Evolutionary conservation across 1,284 basidiomycete genomes (phyloP).

Genomic region (Fomitopsis palustris): DNA sequence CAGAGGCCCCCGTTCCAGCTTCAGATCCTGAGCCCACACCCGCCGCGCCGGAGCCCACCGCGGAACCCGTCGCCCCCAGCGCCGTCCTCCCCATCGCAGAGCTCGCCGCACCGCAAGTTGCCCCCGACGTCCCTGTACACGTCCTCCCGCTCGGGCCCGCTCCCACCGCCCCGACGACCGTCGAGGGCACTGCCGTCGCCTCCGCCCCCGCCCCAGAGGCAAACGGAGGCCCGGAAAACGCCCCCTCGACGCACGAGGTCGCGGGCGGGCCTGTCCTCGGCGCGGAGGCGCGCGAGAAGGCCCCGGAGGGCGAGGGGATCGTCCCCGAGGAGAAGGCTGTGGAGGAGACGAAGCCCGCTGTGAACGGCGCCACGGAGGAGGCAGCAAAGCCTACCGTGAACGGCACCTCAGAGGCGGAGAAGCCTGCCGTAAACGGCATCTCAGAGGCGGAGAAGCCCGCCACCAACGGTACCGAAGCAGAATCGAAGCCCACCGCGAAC

Average conservation of each 20-base stretch:
- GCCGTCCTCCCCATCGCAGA: constrained; percentile 14
- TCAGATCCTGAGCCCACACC: constrained; percentile 4
- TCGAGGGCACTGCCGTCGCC: constrained; percentile 14
- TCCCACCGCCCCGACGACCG: constrained; percentile 13
- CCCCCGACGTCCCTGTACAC: constrained; percentile 14
- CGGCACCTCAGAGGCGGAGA: background rate
- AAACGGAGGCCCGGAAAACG: background rate
- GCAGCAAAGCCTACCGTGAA: background rate
- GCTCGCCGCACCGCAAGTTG: constrained; percentile 4
- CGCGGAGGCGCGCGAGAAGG: background rate
- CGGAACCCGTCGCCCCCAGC: constrained; percentile 6
- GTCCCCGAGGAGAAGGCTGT: background rate
- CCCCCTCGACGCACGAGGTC: constrained; percentile 17
- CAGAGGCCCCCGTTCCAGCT: constrained; percentile 8
- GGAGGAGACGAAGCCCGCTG: background rate
- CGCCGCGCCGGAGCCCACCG: background rate
- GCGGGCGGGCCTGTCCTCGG: constrained; percentile 8
- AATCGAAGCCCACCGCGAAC: constrained; percentile 8
- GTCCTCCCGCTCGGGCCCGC: constrained; percentile 15
- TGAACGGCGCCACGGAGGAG: constrained; percentile 8
- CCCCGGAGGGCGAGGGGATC: background rate
- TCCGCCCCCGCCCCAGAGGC: constrained; percentile 7
- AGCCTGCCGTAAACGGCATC: constrained; percentile 8
- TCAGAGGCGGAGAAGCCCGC: constrained; percentile 9
- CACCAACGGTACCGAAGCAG: constrained; percentile 14